Percentiles rank a stretch among this genome's conserved stretches.
Evolutionary conservation across 1,139 yeast genomes (phyloP).

Genomic region (Suhomyces chickasaworum): DNA sequence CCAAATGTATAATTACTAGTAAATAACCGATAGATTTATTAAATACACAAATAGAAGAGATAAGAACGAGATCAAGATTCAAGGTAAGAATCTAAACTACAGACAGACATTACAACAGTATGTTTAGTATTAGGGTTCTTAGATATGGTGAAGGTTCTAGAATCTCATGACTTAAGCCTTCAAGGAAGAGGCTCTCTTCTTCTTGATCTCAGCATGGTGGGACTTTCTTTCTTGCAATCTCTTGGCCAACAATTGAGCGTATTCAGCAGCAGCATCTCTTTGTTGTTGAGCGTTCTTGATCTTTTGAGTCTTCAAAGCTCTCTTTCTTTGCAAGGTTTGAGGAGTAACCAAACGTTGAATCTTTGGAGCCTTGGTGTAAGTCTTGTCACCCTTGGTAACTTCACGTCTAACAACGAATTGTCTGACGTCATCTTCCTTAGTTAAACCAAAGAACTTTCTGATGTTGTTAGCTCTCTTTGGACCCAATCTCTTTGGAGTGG

Average conservation of each 20-base stretch:
- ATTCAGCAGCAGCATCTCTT: slow-evolving; percentile 99
- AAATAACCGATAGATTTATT: slow-evolving; percentile 13
- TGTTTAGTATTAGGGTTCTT: slow-evolving; percentile 15
- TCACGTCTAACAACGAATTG: slow-evolving; percentile 98
- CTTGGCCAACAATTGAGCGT: slow-evolving; percentile 97
- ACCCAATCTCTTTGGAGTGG: slow-evolving; percentile 98
- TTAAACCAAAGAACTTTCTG: slow-evolving; percentile 97
- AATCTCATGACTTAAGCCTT: slow-evolving; percentile 57
- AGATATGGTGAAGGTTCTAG: slow-evolving; percentile 12
- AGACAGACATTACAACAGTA: slow-evolving; percentile 14
- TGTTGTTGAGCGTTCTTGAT: slow-evolving; percentile 96
- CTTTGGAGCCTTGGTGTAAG: slow-evolving; percentile 99
- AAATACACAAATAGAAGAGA: slow-evolving; percentile 13
- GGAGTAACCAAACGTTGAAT: slow-evolving; percentile 99
- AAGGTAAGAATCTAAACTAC: slow-evolving; percentile 9
- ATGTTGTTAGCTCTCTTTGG: slow-evolving; percentile 99
- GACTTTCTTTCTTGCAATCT: slow-evolving; percentile 98
- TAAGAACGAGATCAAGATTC: slow-evolving; percentile 4
- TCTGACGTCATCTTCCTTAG: slow-evolving; percentile 95
- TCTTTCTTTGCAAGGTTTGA: slow-evolving; percentile 99
- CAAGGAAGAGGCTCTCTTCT: slow-evolving; percentile 99
- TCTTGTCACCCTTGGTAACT: slow-evolving; percentile 96
- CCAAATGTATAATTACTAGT: slow-evolving; percentile 5
- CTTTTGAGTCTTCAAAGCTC: slow-evolving; percentile 93
- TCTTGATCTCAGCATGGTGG: slow-evolving; percentile 95